Base-by-base conservation (phyloP, 495 filamentous ascomycete species). In the Aspergillus baeticus region DNA sequence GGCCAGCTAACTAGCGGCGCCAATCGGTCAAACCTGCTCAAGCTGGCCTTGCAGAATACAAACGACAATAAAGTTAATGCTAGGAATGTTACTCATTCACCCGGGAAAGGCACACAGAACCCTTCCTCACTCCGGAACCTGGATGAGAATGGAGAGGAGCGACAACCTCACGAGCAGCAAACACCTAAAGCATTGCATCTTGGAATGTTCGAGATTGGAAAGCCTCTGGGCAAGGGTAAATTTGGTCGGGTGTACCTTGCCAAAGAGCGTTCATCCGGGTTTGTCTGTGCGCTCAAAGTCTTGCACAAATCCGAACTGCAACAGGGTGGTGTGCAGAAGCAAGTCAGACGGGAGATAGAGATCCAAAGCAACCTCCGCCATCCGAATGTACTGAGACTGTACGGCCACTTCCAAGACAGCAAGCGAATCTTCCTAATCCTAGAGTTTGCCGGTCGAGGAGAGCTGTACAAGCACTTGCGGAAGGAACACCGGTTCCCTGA, bases 181-280 rank as follows among this genome's bases (percentile, higher is more conserved):
- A 57, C 77, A 42, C 83, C 86, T 2, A 93, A 88, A 62, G 81
- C 91, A 49, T 90, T 94, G 68, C 91, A 97, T 60, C 86, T 98
- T 2, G 92, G 93, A 69, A 98, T 98, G 94, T 98, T 98, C 65
- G 94, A 98, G 65, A 98, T 98, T 62, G 94, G 94, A 10, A 89
- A 92, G 44, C 95, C 94, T 2, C 77, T 98, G 5, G 94, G 94
- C 8, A 98, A 98, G 70, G 94, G 94, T 51, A 98, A 98, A 71
- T 98, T 98, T 66, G 94, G 94, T 5, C 84, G 95, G 42, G 94
- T 98, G 1, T 98, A 98, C 68, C 84, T 98, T 2, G 94, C 93
- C 41, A 90, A 92, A 55, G 94, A 98, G 69, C 84, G 91, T 26
- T 87, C 82, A 41, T 89, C 84, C 18, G 89, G 90, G 58, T 98